Evolutionary conservation across 495 filamentous ascomycete genomes (phyloP).

Genomic region (Aspergillus bridgeri): DNA sequence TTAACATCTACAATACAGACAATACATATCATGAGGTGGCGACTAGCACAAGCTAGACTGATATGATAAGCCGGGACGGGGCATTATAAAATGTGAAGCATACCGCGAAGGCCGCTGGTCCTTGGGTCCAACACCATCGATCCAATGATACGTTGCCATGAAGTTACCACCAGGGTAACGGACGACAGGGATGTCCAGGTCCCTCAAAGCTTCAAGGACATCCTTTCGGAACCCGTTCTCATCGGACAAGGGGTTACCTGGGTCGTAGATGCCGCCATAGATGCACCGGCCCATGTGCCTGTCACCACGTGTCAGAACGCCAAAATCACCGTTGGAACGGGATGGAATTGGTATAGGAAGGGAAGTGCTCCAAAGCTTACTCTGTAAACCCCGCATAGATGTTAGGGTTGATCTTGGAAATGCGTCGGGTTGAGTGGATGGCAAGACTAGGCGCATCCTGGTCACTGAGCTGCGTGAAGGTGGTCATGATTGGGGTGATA

Average conservation of each 20-base stretch:
- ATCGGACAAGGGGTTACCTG: constrained; percentile 64
- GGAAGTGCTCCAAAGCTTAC: constrained; percentile 39
- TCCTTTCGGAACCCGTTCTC: constrained; percentile 72
- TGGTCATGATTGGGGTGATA: constrained; percentile 51
- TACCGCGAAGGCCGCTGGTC: constrained; percentile 58
- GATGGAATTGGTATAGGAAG: background rate
- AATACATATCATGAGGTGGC: background rate
- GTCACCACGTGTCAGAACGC: constrained; percentile 10
- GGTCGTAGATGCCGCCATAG: constrained; percentile 81
- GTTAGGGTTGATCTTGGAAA: constrained; percentile 68
- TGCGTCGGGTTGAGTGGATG: constrained; percentile 54
- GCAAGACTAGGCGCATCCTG: constrained; percentile 56
- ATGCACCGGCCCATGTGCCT: constrained; percentile 84
- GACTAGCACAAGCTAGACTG: background rate
- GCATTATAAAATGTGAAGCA: constrained; percentile 1
- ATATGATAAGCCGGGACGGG: background rate
- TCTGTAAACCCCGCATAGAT: constrained; percentile 77
- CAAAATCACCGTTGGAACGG: background rate
- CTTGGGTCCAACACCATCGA: constrained; percentile 70
- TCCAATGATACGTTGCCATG: constrained; percentile 78
- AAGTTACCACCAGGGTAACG: constrained; percentile 81
- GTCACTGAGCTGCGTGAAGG: constrained; percentile 62
- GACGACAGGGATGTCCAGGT: constrained; percentile 69
- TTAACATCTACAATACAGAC: background rate
- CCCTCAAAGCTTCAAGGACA: constrained; percentile 65